Percentiles rank a stretch among this genome's conserved stretches.
phyloP scores from a whole-genome alignment of 73 alveolate genomes.

The Paramecium octaurelia region DNA sequence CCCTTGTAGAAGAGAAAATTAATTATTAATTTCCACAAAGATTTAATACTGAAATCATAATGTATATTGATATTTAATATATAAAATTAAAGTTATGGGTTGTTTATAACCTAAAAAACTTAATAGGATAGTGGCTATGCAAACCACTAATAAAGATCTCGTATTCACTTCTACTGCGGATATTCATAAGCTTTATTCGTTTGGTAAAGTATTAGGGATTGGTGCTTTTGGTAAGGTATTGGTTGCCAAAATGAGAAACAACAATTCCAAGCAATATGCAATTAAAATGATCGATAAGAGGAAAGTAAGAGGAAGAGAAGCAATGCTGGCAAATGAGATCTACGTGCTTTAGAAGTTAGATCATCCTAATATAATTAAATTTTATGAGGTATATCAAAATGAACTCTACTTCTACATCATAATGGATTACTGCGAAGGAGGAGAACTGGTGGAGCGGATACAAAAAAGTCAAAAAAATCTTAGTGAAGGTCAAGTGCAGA shows the following conservation, averaged over 20 bases:
- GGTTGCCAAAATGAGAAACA: neutral
- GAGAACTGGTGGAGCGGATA: constrained; percentile 29
- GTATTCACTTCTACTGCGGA: constrained; percentile 25
- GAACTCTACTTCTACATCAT: constrained; percentile 12
- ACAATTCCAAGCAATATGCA: neutral
- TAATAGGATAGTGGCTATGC: constrained; percentile 10
- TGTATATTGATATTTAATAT: neutral
- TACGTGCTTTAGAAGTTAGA: neutral
- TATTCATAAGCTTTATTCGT: neutral
- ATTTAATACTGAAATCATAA: neutral
- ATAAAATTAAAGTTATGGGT: neutral
- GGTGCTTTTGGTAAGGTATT: constrained; percentile 35
- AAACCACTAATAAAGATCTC: neutral
- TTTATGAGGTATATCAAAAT: constrained; percentile 35
- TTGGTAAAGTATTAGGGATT: constrained; percentile 25
- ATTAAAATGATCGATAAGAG: constrained; percentile 16
- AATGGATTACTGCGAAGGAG: constrained; percentile 40
- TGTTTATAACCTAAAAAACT: neutral
- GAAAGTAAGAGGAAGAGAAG: neutral
- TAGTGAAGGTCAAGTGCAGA: neutral
- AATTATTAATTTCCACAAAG: neutral
- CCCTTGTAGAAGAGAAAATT: neutral
- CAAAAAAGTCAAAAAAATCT: neutral
- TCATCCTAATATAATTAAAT: constrained; percentile 48
- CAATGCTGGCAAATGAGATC: constrained; percentile 27